A percentile compares a stretch with the other conserved stretches of the same genome.
These are phyloP conservation scores for Austroboletus novae-zelandiae DNA, from an alignment of 1,284 basidiomycete genomes.

Conservation along the genomic window DNA sequence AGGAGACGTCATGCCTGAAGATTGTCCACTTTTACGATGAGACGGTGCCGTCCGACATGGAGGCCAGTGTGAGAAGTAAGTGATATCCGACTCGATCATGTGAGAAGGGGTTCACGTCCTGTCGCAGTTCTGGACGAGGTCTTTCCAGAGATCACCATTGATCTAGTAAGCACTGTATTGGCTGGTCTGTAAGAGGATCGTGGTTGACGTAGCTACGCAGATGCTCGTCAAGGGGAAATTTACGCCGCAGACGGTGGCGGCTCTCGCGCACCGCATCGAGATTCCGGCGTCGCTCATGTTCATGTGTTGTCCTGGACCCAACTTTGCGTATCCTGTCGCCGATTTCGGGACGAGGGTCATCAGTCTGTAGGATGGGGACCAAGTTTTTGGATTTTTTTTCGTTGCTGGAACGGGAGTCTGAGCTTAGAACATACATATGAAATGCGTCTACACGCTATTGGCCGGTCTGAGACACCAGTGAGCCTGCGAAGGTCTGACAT, in stretches of 20 bases:
- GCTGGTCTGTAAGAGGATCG: neutral
- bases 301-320: constrained; percentile 32
- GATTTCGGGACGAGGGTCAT: constrained; percentile 31
- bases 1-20: constrained; percentile 65
- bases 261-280: constrained; percentile 26
- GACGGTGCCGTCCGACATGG: constrained; percentile 53
- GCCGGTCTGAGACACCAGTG: no score
- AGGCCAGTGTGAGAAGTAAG: constrained; percentile 59
- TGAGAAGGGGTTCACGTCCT: constrained; percentile 2
- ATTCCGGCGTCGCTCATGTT: constrained; percentile 34
- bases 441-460: no score
- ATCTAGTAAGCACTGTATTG: constrained; percentile 39
- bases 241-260: constrained; percentile 32
- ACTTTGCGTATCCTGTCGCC: constrained; percentile 24
- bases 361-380: constrained; percentile 9
- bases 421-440: neutral
- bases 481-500: no score
- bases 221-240: constrained; percentile 49
- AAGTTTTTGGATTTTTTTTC: neutral
- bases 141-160: constrained; percentile 60
- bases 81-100: constrained; percentile 1
- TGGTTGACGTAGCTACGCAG: constrained; percentile 29
- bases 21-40: constrained; percentile 62
- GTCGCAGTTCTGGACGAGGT: constrained; percentile 56
- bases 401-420: no score